Percentiles rank a stretch among this genome's conserved stretches.
Conservation (phyloP, 768 basidiomycete species). For the Russula brevipes region DNA sequence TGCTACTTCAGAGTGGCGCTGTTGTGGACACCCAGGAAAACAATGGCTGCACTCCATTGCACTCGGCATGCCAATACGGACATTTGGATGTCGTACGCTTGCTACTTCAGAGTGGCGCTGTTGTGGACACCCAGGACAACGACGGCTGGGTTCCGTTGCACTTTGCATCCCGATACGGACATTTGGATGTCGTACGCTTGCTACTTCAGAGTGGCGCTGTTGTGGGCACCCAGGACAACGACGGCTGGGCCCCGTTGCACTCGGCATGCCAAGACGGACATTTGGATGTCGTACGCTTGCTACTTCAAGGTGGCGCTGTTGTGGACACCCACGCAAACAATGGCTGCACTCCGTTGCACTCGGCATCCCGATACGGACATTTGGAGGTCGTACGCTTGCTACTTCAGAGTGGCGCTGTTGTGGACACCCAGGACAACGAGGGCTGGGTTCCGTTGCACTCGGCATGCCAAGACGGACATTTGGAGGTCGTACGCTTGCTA, state of each 20-base stretch:
- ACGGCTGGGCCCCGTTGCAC: not conserved
- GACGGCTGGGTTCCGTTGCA: not conserved
- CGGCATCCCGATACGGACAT: not conserved
- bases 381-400: not conserved
- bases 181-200: not conserved
- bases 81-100: not conserved
- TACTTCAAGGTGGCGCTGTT: too few relatives aligned
- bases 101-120: not conserved
- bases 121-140: not conserved
- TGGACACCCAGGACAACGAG: not conserved
- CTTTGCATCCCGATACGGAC: not conserved
- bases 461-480: not conserved
- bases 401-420: not conserved
- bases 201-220: not conserved
- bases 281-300: not conserved
- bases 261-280: not conserved
- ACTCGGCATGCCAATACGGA: not conserved
- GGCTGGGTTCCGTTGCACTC: not conserved
- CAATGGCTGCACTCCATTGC: not conserved
- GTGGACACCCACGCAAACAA: too few relatives aligned
- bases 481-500: not conserved
- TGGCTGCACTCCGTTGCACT: not conserved
- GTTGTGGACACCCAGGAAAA: too few relatives aligned
- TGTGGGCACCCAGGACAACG: not conserved
- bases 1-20: too few relatives aligned